These are phyloP conservation scores for Capsicum chinense DNA, from an alignment of 257 asterid species.

Conservation along the genomic window DNA sequence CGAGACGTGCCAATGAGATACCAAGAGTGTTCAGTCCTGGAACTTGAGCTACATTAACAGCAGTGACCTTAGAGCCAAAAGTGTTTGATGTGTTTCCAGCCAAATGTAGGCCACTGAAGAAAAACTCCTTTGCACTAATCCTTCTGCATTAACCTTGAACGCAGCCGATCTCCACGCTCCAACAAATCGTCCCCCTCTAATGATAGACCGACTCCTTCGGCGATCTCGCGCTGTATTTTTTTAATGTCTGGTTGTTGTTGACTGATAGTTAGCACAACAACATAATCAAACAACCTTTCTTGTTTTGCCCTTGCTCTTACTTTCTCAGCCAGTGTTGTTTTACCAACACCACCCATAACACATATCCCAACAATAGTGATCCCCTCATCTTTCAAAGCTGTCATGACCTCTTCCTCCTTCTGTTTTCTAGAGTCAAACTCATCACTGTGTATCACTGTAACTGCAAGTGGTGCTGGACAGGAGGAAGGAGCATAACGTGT, in stretches of 20 bases:
- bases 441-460: no score
- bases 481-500: neutral
- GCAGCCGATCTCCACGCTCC: neutral
- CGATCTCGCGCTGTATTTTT: conserved; percentile 26
- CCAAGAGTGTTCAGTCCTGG: conserved; percentile 26
- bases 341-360: conserved; percentile 39
- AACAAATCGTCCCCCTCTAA: neutral
- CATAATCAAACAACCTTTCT: neutral
- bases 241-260: neutral
- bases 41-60: neutral
- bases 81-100: no score
- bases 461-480: neutral
- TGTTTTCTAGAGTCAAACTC: conserved; percentile 25
- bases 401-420: conserved; percentile 13
- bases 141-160: neutral
- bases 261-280: neutral
- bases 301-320: neutral
- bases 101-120: conserved; percentile 1
- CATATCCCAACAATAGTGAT: conserved; percentile 27
- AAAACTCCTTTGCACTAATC: neutral
- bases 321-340: conserved; percentile 26
- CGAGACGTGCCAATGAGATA: neutral
- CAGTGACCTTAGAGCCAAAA: neutral
- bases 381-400: conserved; percentile 14
- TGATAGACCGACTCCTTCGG: neutral